These are phyloP conservation scores for Cyathus striatus DNA, from an alignment of 768 basidiomycete genomes.

Conservation along the genomic window DNA sequence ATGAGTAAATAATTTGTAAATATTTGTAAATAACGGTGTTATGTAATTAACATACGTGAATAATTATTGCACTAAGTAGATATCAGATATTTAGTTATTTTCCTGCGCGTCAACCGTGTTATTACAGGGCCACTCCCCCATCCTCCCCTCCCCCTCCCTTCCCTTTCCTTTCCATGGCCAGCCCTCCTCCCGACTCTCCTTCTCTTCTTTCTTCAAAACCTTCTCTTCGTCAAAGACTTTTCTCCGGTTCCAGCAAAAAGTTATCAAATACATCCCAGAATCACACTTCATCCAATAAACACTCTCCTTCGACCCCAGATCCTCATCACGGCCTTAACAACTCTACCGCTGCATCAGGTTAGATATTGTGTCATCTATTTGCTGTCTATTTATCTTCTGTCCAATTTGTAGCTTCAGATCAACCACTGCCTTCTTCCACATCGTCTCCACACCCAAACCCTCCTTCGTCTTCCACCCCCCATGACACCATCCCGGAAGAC, in stretches of 20 bases:
- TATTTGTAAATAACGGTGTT: too few species aligned
- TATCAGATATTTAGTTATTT: too few species aligned
- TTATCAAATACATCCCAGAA: too few species aligned
- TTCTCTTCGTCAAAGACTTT: slow-evolving; percentile 27
- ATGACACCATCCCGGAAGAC: slow-evolving; percentile 17
- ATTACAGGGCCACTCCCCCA: too few species aligned
- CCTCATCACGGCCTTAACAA: slow-evolving; percentile 9
- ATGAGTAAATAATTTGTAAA: too few species aligned
- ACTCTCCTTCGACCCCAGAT: too few species aligned
- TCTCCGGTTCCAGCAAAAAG: slow-evolving; percentile 18
- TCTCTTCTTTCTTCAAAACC: slow-evolving; percentile 14
- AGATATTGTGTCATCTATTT: slow-evolving; percentile 20
- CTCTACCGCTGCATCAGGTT: slow-evolving; percentile 11
- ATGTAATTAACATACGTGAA: too few species aligned
- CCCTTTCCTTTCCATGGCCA: slow-evolving; percentile 6
- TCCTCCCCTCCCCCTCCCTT: too few species aligned
- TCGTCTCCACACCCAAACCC: slow-evolving; percentile 11
- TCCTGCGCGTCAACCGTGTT: too few species aligned
- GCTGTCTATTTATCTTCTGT: slow-evolving; percentile 6
- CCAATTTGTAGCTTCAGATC: background rate
- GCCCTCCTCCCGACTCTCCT: background rate
- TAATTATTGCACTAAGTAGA: too few species aligned
- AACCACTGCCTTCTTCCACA: background rate
- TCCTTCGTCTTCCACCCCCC: slow-evolving; percentile 7
- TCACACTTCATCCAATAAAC: too few species aligned